Evolutionary conservation across 2,329 filamentous ascomycete species (phyloP), one percentile per base, ranked within the genome.

Genomic region (Claviceps purpurea): DNA sequence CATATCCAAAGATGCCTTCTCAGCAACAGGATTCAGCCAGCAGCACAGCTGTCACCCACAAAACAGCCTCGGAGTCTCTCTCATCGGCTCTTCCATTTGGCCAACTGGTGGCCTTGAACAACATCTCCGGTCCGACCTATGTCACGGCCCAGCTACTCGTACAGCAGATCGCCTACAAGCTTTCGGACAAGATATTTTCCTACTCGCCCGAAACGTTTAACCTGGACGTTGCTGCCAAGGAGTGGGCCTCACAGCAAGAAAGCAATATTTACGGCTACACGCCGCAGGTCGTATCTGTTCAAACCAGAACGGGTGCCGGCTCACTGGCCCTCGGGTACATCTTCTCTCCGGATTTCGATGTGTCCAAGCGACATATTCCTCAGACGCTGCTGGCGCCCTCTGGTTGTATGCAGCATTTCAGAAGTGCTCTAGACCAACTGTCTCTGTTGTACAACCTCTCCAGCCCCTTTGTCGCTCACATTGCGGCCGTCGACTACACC

Each of bases 151-250:
- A 98, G 72, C 82, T 89, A 22, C 80, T 98, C 52, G 85, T 97
- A 58, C 93, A 98, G 73, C 93, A 98, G 71, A 85, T 97, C 58
- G 89, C 91, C 55, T 98, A 95, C 72, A 81, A 87, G 57, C 78
- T 98, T 56, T 97, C 91, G 52, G 90, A 97, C 75, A 95, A 95
- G 76, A 83, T 97, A 71, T 98, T 95, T 73, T 87, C 90, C 52
- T 97, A 95, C 75, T 97, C 91, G 2, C 89, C 90, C 30, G 87
- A 95, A 63, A 87, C 88, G 14, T 97, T 96, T 64, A 87, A 94
- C 65, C 78, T 98, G 57, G 91, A 97, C 67, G 70, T 84, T 56
- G 89, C 90, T 47, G 83, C 87, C 51, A 86, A 84, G 68, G 70
- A 81, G 59, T 98, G 93, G 93, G 77, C 81, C 49, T 68, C 72